phyloP scores from a whole-genome alignment of 2,329 filamentous ascomycete genomes.

The Incumbomyces delicatus region DNA sequence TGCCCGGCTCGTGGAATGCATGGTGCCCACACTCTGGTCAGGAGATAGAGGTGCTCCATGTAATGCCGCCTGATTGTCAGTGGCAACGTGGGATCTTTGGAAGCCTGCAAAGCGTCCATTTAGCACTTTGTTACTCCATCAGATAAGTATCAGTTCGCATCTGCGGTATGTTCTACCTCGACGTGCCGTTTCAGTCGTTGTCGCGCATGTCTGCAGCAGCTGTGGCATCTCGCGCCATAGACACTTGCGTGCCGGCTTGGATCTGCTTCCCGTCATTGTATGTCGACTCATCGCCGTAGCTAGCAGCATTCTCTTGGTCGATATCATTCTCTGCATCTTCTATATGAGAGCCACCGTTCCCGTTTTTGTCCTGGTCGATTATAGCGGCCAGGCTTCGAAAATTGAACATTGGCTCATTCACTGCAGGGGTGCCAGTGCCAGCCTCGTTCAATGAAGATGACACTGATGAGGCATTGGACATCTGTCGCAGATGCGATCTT shows the following conservation, averaged over 20 bases:
- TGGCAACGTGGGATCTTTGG: too few species aligned
- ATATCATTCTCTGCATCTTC: conserved; percentile 23
- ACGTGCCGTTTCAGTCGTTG: neutral
- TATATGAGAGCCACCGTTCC: conserved; percentile 27
- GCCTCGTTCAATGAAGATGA: conserved; percentile 68
- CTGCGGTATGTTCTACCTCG: neutral
- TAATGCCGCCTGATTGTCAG: too few species aligned
- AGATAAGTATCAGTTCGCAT: too few species aligned
- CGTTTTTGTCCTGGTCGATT: conserved; percentile 57
- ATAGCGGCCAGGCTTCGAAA: conserved; percentile 80
- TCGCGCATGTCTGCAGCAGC: neutral
- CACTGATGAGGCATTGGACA: conserved; percentile 78
- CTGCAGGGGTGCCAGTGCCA: conserved; percentile 38
- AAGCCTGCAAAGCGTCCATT: too few species aligned
- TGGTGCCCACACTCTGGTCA: too few species aligned
- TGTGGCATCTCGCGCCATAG: too few species aligned
- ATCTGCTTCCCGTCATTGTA: neutral
- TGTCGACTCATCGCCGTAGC: neutral
- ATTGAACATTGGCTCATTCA: conserved; percentile 75
- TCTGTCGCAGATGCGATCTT: conserved; percentile 65
- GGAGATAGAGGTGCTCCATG: too few species aligned
- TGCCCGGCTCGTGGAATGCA: too few species aligned
- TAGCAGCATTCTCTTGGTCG: neutral
- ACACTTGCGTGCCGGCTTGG: too few species aligned
- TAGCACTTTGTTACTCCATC: too few species aligned